A percentile compares a stretch with the other conserved stretches of the same genome.
Conservation (phyloP, 495 filamentous ascomycete genomes). For the Amniculicola lignicola region DNA sequence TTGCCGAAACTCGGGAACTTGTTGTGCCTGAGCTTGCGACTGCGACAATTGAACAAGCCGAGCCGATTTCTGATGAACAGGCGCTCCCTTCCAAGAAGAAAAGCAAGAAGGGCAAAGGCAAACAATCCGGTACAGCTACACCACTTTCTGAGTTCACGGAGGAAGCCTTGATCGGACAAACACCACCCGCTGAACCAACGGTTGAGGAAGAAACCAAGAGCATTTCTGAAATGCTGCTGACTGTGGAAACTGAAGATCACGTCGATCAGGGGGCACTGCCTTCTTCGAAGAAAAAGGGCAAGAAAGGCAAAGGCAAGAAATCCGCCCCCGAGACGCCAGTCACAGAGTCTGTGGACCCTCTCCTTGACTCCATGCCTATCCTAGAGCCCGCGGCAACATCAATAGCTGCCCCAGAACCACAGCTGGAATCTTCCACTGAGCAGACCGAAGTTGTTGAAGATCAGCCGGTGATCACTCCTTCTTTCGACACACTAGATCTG, state of each 20-base stretch:
- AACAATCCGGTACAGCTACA: conserved; percentile 22
- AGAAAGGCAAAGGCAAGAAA: conserved; percentile 31
- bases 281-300: conserved; percentile 20
- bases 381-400: not conserved
- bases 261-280: not conserved
- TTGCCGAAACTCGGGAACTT: too few relatives aligned
- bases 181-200: not conserved
- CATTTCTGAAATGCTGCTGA: not conserved
- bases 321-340: conserved; percentile 17
- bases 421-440: too few relatives aligned
- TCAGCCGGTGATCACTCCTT: too few relatives aligned
- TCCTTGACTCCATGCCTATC: not conserved
- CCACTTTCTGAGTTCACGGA: conserved; percentile 1
- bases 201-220: not conserved
- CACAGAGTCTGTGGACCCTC: not conserved
- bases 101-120: conserved; percentile 28
- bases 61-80: conserved; percentile 8
- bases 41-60: not conserved
- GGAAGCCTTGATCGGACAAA: not conserved
- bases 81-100: conserved; percentile 16
- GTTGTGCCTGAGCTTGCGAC: too few relatives aligned
- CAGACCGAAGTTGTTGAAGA: too few relatives aligned
- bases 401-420: too few relatives aligned
- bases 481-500: too few relatives aligned
- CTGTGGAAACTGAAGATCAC: not conserved